Evolutionary conservation across 1,284 basidiomycete genomes (phyloP).

Genomic region (Naganishia sp.): DNA sequence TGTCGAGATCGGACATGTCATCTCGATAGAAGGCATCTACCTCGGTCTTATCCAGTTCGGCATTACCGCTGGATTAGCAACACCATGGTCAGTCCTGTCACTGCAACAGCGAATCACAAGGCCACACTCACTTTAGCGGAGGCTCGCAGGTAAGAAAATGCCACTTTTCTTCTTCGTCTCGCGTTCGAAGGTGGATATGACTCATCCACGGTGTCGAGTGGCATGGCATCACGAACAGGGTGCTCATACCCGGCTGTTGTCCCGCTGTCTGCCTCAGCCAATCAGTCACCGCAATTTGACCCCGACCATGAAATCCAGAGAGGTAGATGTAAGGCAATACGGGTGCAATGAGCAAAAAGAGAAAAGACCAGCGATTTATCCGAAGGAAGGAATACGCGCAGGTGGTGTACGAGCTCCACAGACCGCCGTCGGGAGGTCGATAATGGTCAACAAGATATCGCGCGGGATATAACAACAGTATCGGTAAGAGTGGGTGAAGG

Average conservation of each 20-base stretch:
- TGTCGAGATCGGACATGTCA: conserved; percentile 61
- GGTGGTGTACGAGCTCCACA: conserved; percentile 36
- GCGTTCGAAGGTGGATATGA: conserved; percentile 72
- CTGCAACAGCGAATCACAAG: conserved; percentile 56
- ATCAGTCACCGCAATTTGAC: conserved; percentile 72
- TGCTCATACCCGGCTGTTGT: conserved; percentile 47
- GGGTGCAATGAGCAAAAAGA: conserved; percentile 59
- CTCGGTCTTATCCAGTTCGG: background rate
- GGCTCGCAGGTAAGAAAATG: conserved; percentile 93
- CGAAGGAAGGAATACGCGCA: conserved; percentile 18
- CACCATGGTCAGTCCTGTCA: conserved; percentile 32
- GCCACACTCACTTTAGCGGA: conserved; percentile 63
- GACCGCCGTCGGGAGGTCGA: conserved; percentile 31
- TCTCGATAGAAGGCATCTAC: conserved; percentile 21
- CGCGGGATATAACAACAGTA: conserved; percentile 78
- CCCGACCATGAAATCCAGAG: conserved; percentile 69
- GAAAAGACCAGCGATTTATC: conserved; percentile 41
- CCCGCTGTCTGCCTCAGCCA: conserved; percentile 38
- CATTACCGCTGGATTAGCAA: background rate
- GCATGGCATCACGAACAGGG: conserved; percentile 93
- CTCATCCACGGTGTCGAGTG: conserved; percentile 97
- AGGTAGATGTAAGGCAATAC: conserved; percentile 69
- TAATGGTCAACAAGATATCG: conserved; percentile 66
- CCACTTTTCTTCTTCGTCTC: conserved; percentile 59
- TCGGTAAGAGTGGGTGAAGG: conserved; percentile 84